Evolutionary conservation across 1,284 basidiomycete genomes (phyloP), one percentile per base, ranked within the genome.

Genomic region (Fomitopsis schrenkii): DNA sequence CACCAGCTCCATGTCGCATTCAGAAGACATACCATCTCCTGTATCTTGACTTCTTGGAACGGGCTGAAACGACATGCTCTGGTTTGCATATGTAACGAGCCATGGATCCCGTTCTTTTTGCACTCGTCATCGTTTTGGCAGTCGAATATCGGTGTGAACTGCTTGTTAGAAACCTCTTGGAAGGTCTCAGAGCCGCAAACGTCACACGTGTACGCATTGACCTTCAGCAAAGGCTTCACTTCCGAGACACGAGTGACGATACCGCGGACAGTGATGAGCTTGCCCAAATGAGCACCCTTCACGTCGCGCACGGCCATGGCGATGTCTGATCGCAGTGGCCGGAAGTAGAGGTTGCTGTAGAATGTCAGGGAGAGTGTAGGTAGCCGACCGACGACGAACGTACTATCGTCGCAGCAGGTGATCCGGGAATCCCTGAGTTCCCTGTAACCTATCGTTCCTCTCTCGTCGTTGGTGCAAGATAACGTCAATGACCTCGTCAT

Each of bases 191-290:
- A 94, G 54, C 97, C 97, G 73, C 97, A 99, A 57, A 94, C 89
- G 74, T 99, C 97, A 79, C 97, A 99, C 0, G 97, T 97, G 76
- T 98, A 99, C 35, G 97, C 97, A 76, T 98, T 98, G 72, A 99
- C 96, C 67, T 94, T 90, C 14, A 99, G 85, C 38, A 98, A 88
- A 9, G 97, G 97, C 73, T 99, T 99, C 73, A 99, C 97, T 81
- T 99, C 97, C 8, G 95, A 97, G 3, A 99, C 95, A 60, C 97
- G 94, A 19, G 96, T 99, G 57, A 99, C 95, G 69, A 99, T 98
- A 55, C 97, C 97, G 50, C 97, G 92, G 63, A 97, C 92, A 22
- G 95, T 98, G 74, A 99, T 96, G 63, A 99, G 83, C 68, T 88
- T 90, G 57, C 97, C 97, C 26, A 99, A 83, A 68, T 96, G 90